Conservation (phyloP, 2,329 filamentous ascomycete species). For the Penicillium sp. region DNA sequence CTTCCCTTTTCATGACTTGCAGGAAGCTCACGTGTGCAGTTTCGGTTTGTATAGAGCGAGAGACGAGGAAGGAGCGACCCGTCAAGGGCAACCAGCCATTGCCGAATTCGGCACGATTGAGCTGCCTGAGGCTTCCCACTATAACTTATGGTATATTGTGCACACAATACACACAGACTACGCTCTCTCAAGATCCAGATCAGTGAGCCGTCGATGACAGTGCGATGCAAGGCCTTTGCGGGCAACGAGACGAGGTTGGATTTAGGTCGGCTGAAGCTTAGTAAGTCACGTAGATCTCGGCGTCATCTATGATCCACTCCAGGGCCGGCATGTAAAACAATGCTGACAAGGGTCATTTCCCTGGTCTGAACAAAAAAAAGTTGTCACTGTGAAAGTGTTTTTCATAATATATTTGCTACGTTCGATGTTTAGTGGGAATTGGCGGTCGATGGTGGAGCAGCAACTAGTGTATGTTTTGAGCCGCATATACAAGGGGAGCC, state of each 20-base stretch:
- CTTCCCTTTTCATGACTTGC: neutral
- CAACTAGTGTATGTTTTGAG: too few relatives aligned
- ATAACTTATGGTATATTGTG: neutral
- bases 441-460: too few relatives aligned
- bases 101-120: neutral
- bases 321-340: neutral
- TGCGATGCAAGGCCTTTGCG: neutral
- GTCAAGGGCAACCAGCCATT: constrained; percentile 5
- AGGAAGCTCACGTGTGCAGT: neutral
- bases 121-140: neutral
- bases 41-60: neutral
- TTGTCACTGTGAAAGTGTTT: too few relatives aligned
- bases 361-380: too few relatives aligned
- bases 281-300: constrained; percentile 5
- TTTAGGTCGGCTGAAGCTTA: neutral
- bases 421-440: too few relatives aligned
- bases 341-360: too few relatives aligned
- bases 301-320: constrained; percentile 2
- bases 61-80: constrained; percentile 2
- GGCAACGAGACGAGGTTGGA: constrained; percentile 2
- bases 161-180: neutral
- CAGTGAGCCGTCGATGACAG: neutral
- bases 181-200: neutral
- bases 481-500: too few relatives aligned
- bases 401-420: too few relatives aligned